Evolutionary conservation across 306 rosid genomes (phyloP).

Genomic region (Casuarina equisetifolia): DNA sequence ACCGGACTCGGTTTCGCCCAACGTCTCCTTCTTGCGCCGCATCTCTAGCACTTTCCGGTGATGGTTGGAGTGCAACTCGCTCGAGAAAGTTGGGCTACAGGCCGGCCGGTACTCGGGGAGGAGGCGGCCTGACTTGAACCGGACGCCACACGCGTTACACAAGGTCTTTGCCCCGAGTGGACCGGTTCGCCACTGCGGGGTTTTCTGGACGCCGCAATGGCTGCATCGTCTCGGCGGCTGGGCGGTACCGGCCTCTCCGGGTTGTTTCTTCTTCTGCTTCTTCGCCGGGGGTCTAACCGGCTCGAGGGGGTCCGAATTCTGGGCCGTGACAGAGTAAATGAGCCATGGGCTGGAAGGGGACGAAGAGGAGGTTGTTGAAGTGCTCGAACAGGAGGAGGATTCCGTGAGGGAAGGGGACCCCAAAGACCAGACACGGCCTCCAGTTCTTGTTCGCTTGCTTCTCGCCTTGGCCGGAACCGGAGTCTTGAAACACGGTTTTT

Average conservation of each 20-base stretch:
- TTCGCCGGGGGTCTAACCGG: constrained; percentile 32
- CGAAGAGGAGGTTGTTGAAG: constrained; percentile 59
- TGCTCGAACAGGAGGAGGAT: constrained; percentile 61
- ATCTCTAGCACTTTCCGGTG: constrained; percentile 97
- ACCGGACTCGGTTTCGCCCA: constrained; percentile 29
- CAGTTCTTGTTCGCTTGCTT: constrained; percentile 66
- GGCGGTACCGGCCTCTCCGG: neutral
- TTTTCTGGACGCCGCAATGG: constrained; percentile 94
- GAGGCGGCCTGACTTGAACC: constrained; percentile 89
- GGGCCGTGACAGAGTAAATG: constrained; percentile 30
- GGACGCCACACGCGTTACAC: constrained; percentile 90
- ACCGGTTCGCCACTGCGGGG: constrained; percentile 97
- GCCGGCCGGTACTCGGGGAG: constrained; percentile 97
- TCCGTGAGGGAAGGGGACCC: constrained; percentile 56
- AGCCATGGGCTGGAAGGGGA: constrained; percentile 54
- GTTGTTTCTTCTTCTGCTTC: constrained; percentile 38
- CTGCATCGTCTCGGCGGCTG: constrained; percentile 75
- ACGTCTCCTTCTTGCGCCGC: constrained; percentile 75
- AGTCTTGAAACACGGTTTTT: constrained; percentile 49
- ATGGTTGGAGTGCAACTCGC: constrained; percentile 81
- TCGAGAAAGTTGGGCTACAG: constrained; percentile 89
- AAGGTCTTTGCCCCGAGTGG: constrained; percentile 85
- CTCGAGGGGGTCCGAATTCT: constrained; percentile 25
- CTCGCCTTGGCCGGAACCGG: constrained; percentile 82
- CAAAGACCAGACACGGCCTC: constrained; percentile 78